A percentile compares a stretch with the other conserved stretches of the same genome.
Evolutionary conservation across 176 grass and related monocot genomes (phyloP).

Genomic region (Phoenix dactylifera): DNA sequence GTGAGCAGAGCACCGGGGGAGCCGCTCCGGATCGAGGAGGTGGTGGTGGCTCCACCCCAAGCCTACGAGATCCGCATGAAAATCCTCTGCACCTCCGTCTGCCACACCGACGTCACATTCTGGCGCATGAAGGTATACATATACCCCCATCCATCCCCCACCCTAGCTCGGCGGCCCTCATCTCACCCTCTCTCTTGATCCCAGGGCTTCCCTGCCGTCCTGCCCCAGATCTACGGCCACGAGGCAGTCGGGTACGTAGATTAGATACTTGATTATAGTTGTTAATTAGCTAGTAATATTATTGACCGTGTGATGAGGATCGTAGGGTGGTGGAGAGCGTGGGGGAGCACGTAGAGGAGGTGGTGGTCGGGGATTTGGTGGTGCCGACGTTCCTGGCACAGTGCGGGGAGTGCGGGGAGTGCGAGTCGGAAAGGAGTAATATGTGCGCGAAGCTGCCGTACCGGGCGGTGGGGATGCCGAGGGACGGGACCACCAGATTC

Average conservation of each 20-base stretch:
- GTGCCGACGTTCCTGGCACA: conserved; percentile 53
- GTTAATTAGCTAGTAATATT: background rate
- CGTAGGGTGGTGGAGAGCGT: conserved; percentile 73
- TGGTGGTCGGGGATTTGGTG: conserved; percentile 45
- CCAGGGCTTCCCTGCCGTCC: background rate
- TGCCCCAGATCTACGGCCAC: conserved; percentile 59
- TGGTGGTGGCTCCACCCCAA: conserved; percentile 61
- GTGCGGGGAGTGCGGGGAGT: conserved; percentile 41
- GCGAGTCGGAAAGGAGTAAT: conserved; percentile 42
- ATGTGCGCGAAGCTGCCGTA: conserved; percentile 33
- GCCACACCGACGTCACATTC: conserved; percentile 52
- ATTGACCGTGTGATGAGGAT: no score
- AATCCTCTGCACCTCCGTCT: conserved; percentile 62
- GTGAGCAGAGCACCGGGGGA: conserved; percentile 45
- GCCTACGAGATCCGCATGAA: conserved; percentile 54
- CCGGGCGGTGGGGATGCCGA: conserved; percentile 33
- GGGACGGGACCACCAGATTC: conserved; percentile 55
- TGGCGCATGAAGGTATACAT: conserved; percentile 39
- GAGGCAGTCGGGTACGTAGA: conserved; percentile 57
- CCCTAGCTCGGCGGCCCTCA: background rate
- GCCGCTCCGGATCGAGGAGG: conserved; percentile 61
- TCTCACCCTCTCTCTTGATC: background rate
- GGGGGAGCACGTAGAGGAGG: conserved; percentile 41
- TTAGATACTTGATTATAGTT: no score
- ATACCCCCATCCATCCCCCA: no score